Conservation (phyloP, 805 yeast species). For the Pichia nanzhaoensis region DNA sequence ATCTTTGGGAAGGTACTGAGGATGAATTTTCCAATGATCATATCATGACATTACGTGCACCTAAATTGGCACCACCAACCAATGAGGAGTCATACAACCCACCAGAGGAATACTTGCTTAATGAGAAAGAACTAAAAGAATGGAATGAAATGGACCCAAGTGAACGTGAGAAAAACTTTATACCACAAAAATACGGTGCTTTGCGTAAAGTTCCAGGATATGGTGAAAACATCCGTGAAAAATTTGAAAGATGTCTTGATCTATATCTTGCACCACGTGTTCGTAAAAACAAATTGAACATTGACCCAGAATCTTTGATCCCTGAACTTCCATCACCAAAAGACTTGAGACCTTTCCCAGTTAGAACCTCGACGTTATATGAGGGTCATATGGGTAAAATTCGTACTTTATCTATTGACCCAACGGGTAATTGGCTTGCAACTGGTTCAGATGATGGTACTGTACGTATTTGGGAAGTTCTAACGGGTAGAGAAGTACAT, state of each 20-base stretch:
- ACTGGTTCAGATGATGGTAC: constrained; percentile 98
- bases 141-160: constrained; percentile 67
- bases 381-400: constrained; percentile 80
- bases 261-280: constrained; percentile 94
- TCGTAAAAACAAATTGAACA: constrained; percentile 80
- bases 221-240: constrained; percentile 75
- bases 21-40: constrained; percentile 58
- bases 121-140: constrained; percentile 65
- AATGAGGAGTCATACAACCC: constrained; percentile 96
- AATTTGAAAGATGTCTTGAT: constrained; percentile 91
- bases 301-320: constrained; percentile 91
- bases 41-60: constrained; percentile 89
- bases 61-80: constrained; percentile 92
- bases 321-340: constrained; percentile 97
- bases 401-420: constrained; percentile 78
- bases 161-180: constrained; percentile 70
- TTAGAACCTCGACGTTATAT: constrained; percentile 75
- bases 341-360: constrained; percentile 95
- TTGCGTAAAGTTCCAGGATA: constrained; percentile 93
- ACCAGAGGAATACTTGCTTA: constrained; percentile 86
- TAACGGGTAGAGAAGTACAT: constrained; percentile 91
- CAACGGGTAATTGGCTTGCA: constrained; percentile 90
- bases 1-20: constrained; percentile 74
- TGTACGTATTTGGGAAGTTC: constrained; percentile 92
- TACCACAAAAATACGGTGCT: constrained; percentile 77